Evolutionary conservation across 1,284 basidiomycete genomes (phyloP).

Genomic region (Schizophyllum amplum): DNA sequence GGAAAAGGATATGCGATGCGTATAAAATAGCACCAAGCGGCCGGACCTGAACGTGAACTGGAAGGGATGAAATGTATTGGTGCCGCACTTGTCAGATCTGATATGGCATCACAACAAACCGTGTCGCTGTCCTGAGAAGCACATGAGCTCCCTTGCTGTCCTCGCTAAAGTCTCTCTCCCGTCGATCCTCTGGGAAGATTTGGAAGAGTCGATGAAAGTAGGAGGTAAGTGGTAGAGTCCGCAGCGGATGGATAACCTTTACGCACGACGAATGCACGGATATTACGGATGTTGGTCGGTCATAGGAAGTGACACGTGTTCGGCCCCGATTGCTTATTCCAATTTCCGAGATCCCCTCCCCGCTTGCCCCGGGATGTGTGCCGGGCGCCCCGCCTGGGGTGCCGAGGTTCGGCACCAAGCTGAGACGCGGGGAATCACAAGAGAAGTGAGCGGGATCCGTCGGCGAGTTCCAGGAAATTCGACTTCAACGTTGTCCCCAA

Average conservation of each 20-base stretch:
- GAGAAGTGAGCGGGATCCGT: not conserved
- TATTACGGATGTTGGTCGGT: not conserved
- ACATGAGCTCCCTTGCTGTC: not conserved
- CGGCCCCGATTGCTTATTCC: not conserved
- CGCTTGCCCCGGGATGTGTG: not conserved
- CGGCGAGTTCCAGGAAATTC: no score
- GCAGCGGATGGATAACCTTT: not conserved
- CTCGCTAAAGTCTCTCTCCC: no score
- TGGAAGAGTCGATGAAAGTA: not conserved
- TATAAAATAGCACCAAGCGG: not conserved
- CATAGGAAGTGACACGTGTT: not conserved
- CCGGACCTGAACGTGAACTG: not conserved
- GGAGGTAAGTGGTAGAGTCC: not conserved
- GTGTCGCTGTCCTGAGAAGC: not conserved
- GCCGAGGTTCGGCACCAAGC: not conserved
- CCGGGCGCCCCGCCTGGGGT: not conserved
- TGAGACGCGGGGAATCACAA: not conserved
- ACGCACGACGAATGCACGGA: not conserved
- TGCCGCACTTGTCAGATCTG: not conserved
- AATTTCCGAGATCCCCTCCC: not conserved
- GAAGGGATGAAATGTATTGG: not conserved
- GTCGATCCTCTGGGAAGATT: no score
- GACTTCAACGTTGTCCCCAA: no score
- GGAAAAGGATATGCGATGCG: not conserved
- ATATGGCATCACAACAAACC: not conserved